Evolutionary conservation across 148 eudicot genomes (phyloP).

Genomic region (Silene conica): DNA sequence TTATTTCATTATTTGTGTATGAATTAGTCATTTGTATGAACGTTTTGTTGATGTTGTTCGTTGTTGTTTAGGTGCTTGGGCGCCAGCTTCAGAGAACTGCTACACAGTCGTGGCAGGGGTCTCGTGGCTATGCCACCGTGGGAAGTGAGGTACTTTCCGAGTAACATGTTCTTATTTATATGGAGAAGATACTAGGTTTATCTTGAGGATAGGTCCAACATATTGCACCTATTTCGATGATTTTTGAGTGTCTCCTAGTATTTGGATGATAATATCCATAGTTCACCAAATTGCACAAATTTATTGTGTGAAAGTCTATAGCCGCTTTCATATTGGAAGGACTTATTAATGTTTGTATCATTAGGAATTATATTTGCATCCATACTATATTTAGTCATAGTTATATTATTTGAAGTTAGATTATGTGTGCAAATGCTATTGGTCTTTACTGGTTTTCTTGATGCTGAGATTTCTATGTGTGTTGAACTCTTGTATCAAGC

Average conservation of each 20-base stretch:
- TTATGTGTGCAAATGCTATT: too few relatives aligned
- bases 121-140: slow-evolving; percentile 11
- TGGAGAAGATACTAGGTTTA: not conserved
- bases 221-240: too few relatives aligned
- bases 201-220: too few relatives aligned
- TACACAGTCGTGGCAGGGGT: slow-evolving; percentile 1
- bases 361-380: too few relatives aligned
- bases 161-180: not conserved
- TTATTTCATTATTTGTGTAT: not conserved
- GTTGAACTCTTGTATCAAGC: too few relatives aligned
- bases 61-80: slow-evolving; percentile 17
- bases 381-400: too few relatives aligned
- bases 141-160: slow-evolving; percentile 6
- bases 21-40: not conserved
- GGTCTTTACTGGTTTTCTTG: too few relatives aligned
- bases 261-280: not conserved
- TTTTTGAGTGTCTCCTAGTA: not conserved
- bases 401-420: too few relatives aligned
- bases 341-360: too few relatives aligned
- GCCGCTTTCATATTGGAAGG: too few relatives aligned
- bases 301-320: too few relatives aligned
- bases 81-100: slow-evolving; percentile 13
- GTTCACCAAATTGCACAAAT: not conserved
- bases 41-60: not conserved
- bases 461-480: too few relatives aligned